Evolutionary conservation across 2,329 filamentous ascomycete genomes (phyloP).

Genomic region (Teratosphaeria viscida): DNA sequence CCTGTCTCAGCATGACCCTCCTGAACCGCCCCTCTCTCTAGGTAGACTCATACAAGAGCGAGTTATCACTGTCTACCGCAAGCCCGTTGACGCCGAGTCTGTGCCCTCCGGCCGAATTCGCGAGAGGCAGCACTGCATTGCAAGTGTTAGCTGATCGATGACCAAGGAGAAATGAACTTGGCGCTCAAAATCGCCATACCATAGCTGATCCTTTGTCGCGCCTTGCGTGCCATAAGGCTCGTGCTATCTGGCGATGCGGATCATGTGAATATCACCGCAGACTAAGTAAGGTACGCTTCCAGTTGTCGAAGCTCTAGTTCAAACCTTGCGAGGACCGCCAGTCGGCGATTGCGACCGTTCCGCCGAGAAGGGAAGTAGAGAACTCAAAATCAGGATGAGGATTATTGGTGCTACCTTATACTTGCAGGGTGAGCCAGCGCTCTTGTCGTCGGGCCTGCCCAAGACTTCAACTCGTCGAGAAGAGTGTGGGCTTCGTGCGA

Average conservation of each 20-base stretch:
- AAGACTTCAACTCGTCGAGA: not conserved
- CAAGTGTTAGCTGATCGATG: constrained; percentile 1
- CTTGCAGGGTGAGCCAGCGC: not conserved
- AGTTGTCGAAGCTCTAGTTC: too few species aligned
- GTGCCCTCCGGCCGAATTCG: constrained; percentile 64
- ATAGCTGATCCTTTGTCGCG: constrained; percentile 44
- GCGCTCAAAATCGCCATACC: constrained; percentile 26
- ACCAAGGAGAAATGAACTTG: constrained; percentile 1
- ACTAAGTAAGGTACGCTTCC: not conserved
- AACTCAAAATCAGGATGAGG: not conserved
- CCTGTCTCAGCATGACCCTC: constrained; percentile 9
- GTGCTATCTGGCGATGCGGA: not conserved
- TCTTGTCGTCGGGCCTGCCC: not conserved
- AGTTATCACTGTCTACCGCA: constrained; percentile 70
- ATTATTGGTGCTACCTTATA: not conserved
- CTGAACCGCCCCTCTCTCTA: not conserved
- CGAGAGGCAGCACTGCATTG: constrained; percentile 57
- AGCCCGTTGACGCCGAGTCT: constrained; percentile 90
- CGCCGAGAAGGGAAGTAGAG: not conserved
- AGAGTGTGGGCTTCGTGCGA: too few species aligned
- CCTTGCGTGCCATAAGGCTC: constrained; percentile 38
- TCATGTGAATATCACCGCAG: not conserved
- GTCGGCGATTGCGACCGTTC: not conserved
- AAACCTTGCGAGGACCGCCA: not conserved
- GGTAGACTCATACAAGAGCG: constrained; percentile 61